Percentiles rank a stretch among this genome's conserved stretches.
Conservation (phyloP, 2,329 filamentous ascomycete species). For the Diplocarpon rosae region DNA sequence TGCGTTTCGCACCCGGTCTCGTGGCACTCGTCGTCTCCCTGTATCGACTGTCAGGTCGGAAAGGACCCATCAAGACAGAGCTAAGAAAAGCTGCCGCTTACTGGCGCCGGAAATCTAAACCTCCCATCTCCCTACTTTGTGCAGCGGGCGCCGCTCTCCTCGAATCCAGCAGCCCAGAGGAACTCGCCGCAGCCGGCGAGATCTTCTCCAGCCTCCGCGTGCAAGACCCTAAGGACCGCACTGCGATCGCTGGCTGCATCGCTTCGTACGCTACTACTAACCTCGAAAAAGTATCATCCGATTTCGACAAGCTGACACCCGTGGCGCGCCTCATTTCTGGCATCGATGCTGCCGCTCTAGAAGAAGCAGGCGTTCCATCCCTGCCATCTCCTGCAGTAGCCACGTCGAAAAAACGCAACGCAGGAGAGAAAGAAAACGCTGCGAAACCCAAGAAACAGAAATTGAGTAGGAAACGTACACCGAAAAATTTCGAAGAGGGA, state of each 20-base stretch:
- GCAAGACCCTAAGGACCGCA: slow-evolving; percentile 53
- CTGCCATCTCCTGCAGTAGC: slow-evolving; percentile 30
- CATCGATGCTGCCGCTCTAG: slow-evolving; percentile 50
- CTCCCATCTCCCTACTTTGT: slow-evolving; percentile 56
- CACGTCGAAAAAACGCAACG: slow-evolving; percentile 38
- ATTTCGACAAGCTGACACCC: slow-evolving; percentile 47
- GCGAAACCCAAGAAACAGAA: slow-evolving; percentile 43
- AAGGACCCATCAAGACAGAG: slow-evolving; percentile 58
- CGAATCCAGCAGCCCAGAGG: slow-evolving; percentile 57
- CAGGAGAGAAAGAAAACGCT: slow-evolving; percentile 32
- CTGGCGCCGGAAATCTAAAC: slow-evolving; percentile 58
- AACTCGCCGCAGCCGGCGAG: slow-evolving; percentile 60
- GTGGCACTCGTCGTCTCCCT: slow-evolving; percentile 71
- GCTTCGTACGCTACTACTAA: slow-evolving; percentile 63
- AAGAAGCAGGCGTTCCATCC: slow-evolving; percentile 53
- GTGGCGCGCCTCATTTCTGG: slow-evolving; percentile 49
- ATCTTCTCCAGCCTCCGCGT: slow-evolving; percentile 65
- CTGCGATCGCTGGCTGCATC: slow-evolving; percentile 72
- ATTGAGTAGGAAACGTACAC: slow-evolving; percentile 48
- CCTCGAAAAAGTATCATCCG: slow-evolving; percentile 41
- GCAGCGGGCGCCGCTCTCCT: slow-evolving; percentile 78
- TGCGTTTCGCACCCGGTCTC: slow-evolving; percentile 74
- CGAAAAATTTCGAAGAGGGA: slow-evolving; percentile 63
- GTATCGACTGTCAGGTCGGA: slow-evolving; percentile 66
- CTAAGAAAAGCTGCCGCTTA: slow-evolving; percentile 69